Conservation (phyloP, 2,329 filamentous ascomycete genomes). For the Ophiostoma australiae region DNA sequence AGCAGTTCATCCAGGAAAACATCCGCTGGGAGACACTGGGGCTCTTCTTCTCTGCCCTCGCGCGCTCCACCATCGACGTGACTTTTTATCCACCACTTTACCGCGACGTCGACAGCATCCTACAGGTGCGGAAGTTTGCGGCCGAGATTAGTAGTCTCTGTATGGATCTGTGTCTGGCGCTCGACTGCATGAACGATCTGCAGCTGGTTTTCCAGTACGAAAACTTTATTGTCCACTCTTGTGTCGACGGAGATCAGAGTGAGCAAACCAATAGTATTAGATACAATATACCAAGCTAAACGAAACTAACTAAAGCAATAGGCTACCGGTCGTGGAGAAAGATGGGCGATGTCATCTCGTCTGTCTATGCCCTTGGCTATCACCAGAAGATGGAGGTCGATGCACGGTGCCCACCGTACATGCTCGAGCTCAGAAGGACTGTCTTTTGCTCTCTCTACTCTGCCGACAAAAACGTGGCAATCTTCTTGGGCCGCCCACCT, state of each 20-base stretch:
- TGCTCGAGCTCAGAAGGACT: constrained; percentile 2
- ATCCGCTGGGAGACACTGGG: constrained; percentile 14
- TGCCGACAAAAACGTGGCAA: constrained; percentile 13
- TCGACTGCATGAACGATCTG: constrained; percentile 14
- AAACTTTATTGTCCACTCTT: constrained; percentile 13
- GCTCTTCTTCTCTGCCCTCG: constrained; percentile 13
- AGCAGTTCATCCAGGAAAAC: background rate
- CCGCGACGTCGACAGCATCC: constrained; percentile 10
- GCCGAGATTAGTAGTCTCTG: constrained; percentile 15
- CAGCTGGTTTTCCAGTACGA: constrained; percentile 14
- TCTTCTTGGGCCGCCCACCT: constrained; percentile 11
- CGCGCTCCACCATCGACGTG: constrained; percentile 15
- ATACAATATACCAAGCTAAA: too few relatives aligned
- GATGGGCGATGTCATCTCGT: constrained; percentile 15
- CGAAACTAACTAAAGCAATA: background rate
- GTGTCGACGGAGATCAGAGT: constrained; percentile 14
- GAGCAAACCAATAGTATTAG: background rate
- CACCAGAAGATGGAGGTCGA: constrained; percentile 15
- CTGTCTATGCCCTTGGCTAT: constrained; percentile 13
- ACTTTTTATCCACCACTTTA: constrained; percentile 10
- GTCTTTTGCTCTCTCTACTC: constrained; percentile 12
- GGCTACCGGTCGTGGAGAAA: constrained; percentile 15
- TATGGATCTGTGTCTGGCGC: constrained; percentile 13
- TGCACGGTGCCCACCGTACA: background rate
- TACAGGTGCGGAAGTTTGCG: constrained; percentile 11